These are phyloP conservation scores for Sporothrix brunneoviolacea DNA, from an alignment of 2,329 filamentous ascomycete species.

Conservation along the genomic window DNA sequence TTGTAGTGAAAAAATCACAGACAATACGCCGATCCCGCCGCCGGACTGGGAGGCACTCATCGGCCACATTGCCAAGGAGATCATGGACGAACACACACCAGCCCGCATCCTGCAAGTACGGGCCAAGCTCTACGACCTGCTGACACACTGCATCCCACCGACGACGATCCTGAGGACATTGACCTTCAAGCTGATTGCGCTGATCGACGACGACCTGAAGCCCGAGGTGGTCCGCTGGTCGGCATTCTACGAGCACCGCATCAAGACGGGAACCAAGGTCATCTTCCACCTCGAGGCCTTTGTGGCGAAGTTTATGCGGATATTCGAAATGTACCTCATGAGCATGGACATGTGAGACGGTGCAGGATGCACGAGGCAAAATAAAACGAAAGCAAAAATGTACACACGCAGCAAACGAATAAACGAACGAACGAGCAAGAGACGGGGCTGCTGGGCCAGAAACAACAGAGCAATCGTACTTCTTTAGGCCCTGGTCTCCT, in stretches of 20 bases:
- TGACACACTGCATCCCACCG: conserved; percentile 94
- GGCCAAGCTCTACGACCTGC: conserved; percentile 90
- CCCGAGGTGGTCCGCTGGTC: conserved; percentile 92
- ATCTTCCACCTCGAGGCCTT: conserved; percentile 98
- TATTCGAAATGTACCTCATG: conserved; percentile 87
- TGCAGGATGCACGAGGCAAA: too few relatives aligned
- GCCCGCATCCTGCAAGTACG: conserved; percentile 80
- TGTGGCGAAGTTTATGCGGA: conserved; percentile 96
- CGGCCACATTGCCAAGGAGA: conserved; percentile 81
- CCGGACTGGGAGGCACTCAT: conserved; percentile 97
- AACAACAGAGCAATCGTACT: too few relatives aligned
- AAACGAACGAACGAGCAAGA: too few relatives aligned
- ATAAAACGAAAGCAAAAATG: not conserved
- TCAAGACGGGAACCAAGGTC: conserved; percentile 86
- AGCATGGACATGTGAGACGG: conserved; percentile 62
- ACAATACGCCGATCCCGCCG: conserved; percentile 82
- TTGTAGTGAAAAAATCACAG: conserved; percentile 76
- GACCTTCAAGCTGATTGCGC: conserved; percentile 83
- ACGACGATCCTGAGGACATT: conserved; percentile 92
- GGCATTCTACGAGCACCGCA: conserved; percentile 93
- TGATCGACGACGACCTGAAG: conserved; percentile 84
- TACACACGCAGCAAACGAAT: too few relatives aligned
- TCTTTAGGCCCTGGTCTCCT: too few relatives aligned
- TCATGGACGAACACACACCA: conserved; percentile 88
- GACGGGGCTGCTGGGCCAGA: too few relatives aligned